These are phyloP conservation scores for Leptographium lundbergii DNA, from an alignment of 2,329 filamentous ascomycete species.

Conservation along the genomic window DNA sequence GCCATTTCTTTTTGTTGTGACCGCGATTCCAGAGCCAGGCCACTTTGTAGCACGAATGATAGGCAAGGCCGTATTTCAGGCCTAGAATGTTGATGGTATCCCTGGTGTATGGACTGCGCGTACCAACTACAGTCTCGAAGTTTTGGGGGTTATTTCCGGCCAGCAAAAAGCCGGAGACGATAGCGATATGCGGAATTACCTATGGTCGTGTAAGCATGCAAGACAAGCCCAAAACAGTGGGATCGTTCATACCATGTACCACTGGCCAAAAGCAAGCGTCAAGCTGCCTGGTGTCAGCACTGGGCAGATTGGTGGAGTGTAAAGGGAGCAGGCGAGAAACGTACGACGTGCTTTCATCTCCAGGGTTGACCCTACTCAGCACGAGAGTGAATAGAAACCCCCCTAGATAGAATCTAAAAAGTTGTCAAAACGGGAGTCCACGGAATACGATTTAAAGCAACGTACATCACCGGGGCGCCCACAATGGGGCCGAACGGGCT, in stretches of 20 bases:
- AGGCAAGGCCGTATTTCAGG: constrained; percentile 13
- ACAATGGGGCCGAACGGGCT: constrained; percentile 16
- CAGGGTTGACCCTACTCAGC: constrained; percentile 11
- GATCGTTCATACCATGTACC: constrained; percentile 13
- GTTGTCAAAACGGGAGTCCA: background rate
- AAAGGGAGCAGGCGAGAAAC: background rate
- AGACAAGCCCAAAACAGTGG: background rate
- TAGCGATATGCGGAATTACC: constrained; percentile 17
- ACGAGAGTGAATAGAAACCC: constrained; percentile 15
- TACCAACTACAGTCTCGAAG: constrained; percentile 15
- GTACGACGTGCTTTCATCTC: constrained; percentile 11
- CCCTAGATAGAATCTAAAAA: constrained; percentile 15
- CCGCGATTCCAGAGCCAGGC: constrained; percentile 17
- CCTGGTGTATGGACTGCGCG: constrained; percentile 6
- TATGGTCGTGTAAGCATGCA: background rate
- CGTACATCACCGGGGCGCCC: constrained; percentile 14
- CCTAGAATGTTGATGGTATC: constrained; percentile 9
- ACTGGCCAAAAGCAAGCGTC: constrained; percentile 12
- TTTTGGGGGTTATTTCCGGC: constrained; percentile 18
- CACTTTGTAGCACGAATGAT: constrained; percentile 16
- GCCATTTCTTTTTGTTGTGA: constrained; percentile 16
- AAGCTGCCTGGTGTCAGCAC: background rate
- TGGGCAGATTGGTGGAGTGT: background rate
- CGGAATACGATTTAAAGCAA: background rate
- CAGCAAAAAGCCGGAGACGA: constrained; percentile 15